phyloP scores from a whole-genome alignment of 345 rosid genomes.

The Salix udensis region DNA sequence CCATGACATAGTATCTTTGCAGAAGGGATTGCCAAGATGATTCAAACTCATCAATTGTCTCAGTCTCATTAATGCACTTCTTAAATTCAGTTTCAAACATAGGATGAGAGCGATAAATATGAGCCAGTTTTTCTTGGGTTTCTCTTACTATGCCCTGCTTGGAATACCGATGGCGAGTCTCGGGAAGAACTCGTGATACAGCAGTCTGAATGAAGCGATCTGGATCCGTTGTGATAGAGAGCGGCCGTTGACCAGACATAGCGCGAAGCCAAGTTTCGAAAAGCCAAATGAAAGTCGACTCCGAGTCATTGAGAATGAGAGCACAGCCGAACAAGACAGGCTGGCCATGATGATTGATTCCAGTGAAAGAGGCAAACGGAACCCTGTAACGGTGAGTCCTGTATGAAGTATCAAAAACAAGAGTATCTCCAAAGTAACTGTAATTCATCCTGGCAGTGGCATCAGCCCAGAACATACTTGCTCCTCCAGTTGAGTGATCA shows the following conservation, averaged over 20 bases:
- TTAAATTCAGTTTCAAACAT: constrained; percentile 48
- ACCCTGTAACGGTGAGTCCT: constrained; percentile 45
- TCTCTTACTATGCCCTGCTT: constrained; percentile 56
- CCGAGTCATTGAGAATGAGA: constrained; percentile 49
- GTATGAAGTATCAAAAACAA: constrained; percentile 49
- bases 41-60: constrained; percentile 51
- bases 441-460: constrained; percentile 41
- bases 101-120: constrained; percentile 41
- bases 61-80: constrained; percentile 48
- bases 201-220: constrained; percentile 52
- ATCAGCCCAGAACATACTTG: constrained; percentile 55
- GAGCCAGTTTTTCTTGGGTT: constrained; percentile 50
- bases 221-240: constrained; percentile 57
- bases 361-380: constrained; percentile 57
- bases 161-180: constrained; percentile 55
- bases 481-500: constrained; percentile 27
- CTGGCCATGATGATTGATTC: constrained; percentile 66
- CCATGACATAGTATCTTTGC: constrained; percentile 46
- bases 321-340: constrained; percentile 62
- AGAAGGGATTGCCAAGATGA: constrained; percentile 47
- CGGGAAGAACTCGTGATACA: constrained; percentile 49
- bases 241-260: constrained; percentile 51
- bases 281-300: constrained; percentile 58
- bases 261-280: constrained; percentile 56
- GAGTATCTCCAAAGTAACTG: constrained; percentile 49